These are phyloP conservation scores for Crataegus laevigata DNA, from an alignment of 306 rosid genomes.

Conservation along the genomic window DNA sequence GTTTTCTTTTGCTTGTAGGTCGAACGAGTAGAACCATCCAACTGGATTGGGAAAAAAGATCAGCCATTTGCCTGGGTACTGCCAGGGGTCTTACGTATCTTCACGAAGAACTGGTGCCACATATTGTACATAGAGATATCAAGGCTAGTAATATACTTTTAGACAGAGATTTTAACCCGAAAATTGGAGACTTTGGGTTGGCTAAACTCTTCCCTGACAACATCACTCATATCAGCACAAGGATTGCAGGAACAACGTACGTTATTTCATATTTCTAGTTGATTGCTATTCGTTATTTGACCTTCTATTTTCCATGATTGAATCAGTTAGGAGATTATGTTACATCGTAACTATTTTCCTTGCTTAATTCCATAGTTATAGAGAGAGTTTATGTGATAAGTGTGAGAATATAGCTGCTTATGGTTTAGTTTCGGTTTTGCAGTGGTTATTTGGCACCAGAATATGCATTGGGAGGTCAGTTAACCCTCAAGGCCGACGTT, in stretches of 20 bases:
- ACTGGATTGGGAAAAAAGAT: constrained; percentile 80
- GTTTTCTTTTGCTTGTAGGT: constrained; percentile 36
- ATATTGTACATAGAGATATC: constrained; percentile 90
- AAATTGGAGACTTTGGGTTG: constrained; percentile 95
- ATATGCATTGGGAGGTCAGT: constrained; percentile 89
- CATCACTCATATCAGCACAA: constrained; percentile 93
- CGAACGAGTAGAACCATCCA: constrained; percentile 20
- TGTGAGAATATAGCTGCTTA: neutral
- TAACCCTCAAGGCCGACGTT: constrained; percentile 82
- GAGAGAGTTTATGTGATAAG: neutral
- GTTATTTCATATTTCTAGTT: constrained; percentile 28
- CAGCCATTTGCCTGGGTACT: constrained; percentile 60
- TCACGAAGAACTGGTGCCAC: constrained; percentile 85
- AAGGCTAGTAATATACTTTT: constrained; percentile 93
- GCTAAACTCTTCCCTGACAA: constrained; percentile 92
- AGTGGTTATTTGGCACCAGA: constrained; percentile 98
- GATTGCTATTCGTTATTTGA: constrained; percentile 11
- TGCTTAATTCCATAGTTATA: neutral
- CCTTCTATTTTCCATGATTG: constrained; percentile 3
- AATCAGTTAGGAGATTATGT: neutral
- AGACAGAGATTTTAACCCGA: constrained; percentile 61
- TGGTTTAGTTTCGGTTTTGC: constrained; percentile 25
- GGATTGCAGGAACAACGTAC: constrained; percentile 98
- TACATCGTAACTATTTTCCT: neutral
- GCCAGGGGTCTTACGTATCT: constrained; percentile 83